Evolutionary conservation across 345 rosid genomes (phyloP), one percentile per base, ranked within the genome.

Genomic region (Cardamine resedifolia): DNA sequence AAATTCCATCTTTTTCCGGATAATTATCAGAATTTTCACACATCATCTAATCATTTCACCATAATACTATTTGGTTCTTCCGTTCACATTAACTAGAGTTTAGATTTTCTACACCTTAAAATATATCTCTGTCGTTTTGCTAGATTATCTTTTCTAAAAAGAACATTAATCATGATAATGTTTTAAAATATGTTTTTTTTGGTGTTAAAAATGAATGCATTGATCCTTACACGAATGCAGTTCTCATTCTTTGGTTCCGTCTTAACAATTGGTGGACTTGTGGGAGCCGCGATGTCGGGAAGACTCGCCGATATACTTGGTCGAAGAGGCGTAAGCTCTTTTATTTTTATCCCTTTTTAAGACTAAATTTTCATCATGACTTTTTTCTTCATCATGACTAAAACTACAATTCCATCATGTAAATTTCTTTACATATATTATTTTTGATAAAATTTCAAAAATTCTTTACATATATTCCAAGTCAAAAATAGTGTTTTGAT

Each of bases 261-360:
- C 72, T 76, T 92, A 77, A 90, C 95, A 0, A 75, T 88, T 65
- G 98, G 98, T 64, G 98, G 92, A 31, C 88, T 88, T 85, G 61
- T 92, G 51, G 98, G 98, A 34, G 96, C 96, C 2, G 82, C 82
- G 10, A 77, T 86, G 83, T 88, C 92, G 5, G 96, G 98, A 62
- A 85, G 60, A 71, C 70, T 85, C 34, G 91, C 96, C 12, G 96
- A 92, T 82, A 47, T 70, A 41, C 78, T 84, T 18, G 96, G 98
- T 68, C 82, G 95, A 47, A 84, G 86, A 80, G 86, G 80, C 33
- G 97, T 89, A 84, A 82, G 90, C 47, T 74, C 26, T 26, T 66
- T 50, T 27, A 6, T 2, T 2, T 7, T 24, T 16, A 7, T 20
- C 65, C 45, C 27, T 48, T 31, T 72, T 16, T 1, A 19, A 18